Evolutionary conservation across 2,329 filamentous ascomycete species (phyloP), one percentile per base, ranked within the genome.

Genomic region (Rhytidhysteron rufulum): DNA sequence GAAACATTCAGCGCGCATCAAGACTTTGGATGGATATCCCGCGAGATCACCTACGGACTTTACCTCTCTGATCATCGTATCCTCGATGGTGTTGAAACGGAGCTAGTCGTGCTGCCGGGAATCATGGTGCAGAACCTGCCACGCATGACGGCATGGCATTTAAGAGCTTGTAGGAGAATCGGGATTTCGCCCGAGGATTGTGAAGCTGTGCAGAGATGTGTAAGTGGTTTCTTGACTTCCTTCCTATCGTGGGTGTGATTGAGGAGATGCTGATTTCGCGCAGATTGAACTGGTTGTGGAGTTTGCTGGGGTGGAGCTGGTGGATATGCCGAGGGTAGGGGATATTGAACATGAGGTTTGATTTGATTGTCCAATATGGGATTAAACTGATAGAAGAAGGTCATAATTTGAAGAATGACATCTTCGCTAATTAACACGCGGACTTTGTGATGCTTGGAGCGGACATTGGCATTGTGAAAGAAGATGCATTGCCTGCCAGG

Each of bases 91-190:
- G 44, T 73, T 4, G 75, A 77, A 33, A 76, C 75, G 3, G 70
- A 79, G 46, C 52, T 78, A 15, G 68, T 76, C 2, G 71, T 74
- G 3, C 54, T 78, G 10, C 58, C 68, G 4, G 71, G 66, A 1
- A 77, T 79, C 33, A 73, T 77, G 70, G 72, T 71, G 6, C 75
- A 78, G 54, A 77, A 78, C 42, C 51, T 78, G 11, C 54, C 51
- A 1, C 53, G 58, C 1, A 69, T 74, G 54, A 73, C 73, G 2
- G 67, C 63, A 18, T 79, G 75, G 74, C 75, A 79, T 55, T 65
- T 74, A 31, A 54, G 69, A 32, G 71, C 70, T 4, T 68, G 57
- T 0, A 55, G 70, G 31, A 54, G 71, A 36, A 60, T 74, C 15
- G 71, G 70, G 2, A 64, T 73, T 0, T 62, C 54, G 5, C 50